A percentile compares a stretch with the other conserved stretches of the same genome.
Conservation (phyloP, 2,329 filamentous ascomycete genomes). For the Fusarium longipes region DNA sequence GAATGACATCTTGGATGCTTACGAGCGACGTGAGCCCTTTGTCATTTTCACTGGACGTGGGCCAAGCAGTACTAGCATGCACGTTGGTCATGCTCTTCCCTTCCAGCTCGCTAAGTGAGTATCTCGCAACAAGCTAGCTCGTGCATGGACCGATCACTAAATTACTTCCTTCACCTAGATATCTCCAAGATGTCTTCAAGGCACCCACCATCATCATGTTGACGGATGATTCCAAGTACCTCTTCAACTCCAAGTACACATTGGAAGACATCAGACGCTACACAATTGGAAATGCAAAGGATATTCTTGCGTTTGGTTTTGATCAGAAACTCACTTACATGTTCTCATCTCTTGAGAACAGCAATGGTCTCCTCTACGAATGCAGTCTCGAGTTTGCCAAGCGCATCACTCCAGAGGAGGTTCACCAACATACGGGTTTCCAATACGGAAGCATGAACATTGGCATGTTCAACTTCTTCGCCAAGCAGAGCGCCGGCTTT, state of each 20-base stretch:
- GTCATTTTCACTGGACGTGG: conserved; percentile 8
- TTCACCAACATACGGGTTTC: conserved; percentile 6
- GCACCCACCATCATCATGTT: conserved; percentile 12
- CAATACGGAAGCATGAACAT: conserved; percentile 10
- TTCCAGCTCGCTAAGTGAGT: conserved; percentile 15
- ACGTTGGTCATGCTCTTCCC: conserved; percentile 6
- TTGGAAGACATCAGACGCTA: conserved; percentile 6
- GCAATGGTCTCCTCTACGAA: neutral
- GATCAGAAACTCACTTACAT: conserved; percentile 3
- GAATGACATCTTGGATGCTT: conserved; percentile 7
- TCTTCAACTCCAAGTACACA: conserved; percentile 12
- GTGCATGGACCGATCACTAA: neutral
- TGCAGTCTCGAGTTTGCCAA: conserved; percentile 8
- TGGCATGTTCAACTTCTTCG: conserved; percentile 12
- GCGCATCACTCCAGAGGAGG: conserved; percentile 11
- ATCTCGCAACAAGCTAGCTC: neutral
- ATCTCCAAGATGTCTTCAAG: conserved; percentile 1
- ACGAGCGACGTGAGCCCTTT: conserved; percentile 3
- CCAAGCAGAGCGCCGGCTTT: conserved; percentile 7
- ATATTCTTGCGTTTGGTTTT: conserved; percentile 10
- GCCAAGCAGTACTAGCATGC: conserved; percentile 11
- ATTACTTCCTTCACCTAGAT: neutral
- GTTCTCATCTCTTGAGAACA: conserved; percentile 6
- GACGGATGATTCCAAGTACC: conserved; percentile 11
- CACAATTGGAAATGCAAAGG: conserved; percentile 9